Evolutionary conservation across 495 filamentous ascomycete species (phyloP).

Genomic region (Lasiosphaeriaceae sp.): DNA sequence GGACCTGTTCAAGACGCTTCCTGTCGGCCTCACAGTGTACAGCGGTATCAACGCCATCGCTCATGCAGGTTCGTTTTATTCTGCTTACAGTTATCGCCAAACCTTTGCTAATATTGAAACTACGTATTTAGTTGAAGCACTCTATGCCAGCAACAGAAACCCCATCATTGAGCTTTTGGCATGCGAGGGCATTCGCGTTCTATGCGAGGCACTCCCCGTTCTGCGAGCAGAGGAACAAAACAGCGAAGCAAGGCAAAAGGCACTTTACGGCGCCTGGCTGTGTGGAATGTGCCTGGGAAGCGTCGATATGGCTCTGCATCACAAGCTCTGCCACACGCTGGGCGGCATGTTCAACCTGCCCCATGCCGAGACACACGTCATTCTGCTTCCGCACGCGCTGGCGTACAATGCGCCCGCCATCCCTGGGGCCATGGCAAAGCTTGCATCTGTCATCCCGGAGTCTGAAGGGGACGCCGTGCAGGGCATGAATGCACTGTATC

Average conservation of each 20-base stretch:
- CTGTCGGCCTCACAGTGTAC: constrained; percentile 54
- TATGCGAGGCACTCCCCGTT: constrained; percentile 53
- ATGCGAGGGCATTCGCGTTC: constrained; percentile 50
- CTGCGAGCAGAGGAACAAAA: constrained; percentile 45
- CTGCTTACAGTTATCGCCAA: neutral
- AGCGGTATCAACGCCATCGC: constrained; percentile 70
- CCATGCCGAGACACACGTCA: constrained; percentile 67
- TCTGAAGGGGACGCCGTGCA: constrained; percentile 53
- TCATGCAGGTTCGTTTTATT: constrained; percentile 38
- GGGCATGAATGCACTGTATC: constrained; percentile 58
- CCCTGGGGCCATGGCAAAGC: constrained; percentile 53
- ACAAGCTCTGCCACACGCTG: constrained; percentile 67
- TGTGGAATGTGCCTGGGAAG: constrained; percentile 60
- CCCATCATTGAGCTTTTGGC: constrained; percentile 57
- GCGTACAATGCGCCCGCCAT: constrained; percentile 64
- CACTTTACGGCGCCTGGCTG: constrained; percentile 65
- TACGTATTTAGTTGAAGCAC: constrained; percentile 52
- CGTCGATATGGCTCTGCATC: constrained; percentile 68
- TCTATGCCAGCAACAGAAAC: constrained; percentile 62
- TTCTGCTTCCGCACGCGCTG: constrained; percentile 62
- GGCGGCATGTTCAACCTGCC: constrained; percentile 67
- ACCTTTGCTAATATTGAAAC: neutral
- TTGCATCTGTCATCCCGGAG: constrained; percentile 56
- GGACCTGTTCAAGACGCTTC: constrained; percentile 63
- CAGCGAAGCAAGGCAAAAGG: constrained; percentile 47